phyloP scores from a whole-genome alignment of 2,329 filamentous ascomycete genomes.

The Rugonectria rugulosa region DNA sequence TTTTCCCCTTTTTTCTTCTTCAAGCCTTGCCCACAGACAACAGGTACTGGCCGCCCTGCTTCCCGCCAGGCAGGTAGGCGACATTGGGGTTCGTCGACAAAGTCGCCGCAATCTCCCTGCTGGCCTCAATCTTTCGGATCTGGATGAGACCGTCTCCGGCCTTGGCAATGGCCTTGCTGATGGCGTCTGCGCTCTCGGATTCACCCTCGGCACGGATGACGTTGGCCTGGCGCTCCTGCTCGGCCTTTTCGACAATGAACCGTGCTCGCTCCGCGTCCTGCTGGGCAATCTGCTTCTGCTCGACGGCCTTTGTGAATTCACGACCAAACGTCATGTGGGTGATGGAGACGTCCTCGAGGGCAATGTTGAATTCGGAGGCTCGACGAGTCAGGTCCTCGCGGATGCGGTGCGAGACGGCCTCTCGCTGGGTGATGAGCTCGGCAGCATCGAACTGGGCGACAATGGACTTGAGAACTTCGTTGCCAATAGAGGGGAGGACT shows the following conservation, averaged over 20 bases:
- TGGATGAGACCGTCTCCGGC: constrained; percentile 91
- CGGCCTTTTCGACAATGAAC: constrained; percentile 98
- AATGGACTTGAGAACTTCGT: constrained; percentile 98
- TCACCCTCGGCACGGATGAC: constrained; percentile 98
- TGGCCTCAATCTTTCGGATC: constrained; percentile 97
- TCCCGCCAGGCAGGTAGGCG: constrained; percentile 85
- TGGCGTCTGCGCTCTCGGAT: constrained; percentile 94
- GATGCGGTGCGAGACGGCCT: constrained; percentile 95
- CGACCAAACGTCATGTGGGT: constrained; percentile 99
- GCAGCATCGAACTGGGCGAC: constrained; percentile 99
- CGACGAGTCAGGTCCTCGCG: constrained; percentile 90
- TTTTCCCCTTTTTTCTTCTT: constrained; percentile 28
- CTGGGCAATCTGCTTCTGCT: constrained; percentile 99
- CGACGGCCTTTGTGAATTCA: constrained; percentile 97
- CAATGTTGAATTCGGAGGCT: constrained; percentile 97
- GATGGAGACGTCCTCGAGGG: constrained; percentile 97
- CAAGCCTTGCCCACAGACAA: constrained; percentile 59
- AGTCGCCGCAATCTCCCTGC: constrained; percentile 92
- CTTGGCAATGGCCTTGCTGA: constrained; percentile 92
- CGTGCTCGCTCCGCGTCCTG: constrained; percentile 97
- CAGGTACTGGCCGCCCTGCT: constrained; percentile 64
- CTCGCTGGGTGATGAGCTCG: constrained; percentile 98
- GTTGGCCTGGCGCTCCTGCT: constrained; percentile 98
- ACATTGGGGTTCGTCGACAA: constrained; percentile 93
- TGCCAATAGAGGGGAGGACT: constrained; percentile 97